These are phyloP conservation scores for Carnegiea gigantea DNA, from an alignment of 179 eudicot species.

Conservation along the genomic window DNA sequence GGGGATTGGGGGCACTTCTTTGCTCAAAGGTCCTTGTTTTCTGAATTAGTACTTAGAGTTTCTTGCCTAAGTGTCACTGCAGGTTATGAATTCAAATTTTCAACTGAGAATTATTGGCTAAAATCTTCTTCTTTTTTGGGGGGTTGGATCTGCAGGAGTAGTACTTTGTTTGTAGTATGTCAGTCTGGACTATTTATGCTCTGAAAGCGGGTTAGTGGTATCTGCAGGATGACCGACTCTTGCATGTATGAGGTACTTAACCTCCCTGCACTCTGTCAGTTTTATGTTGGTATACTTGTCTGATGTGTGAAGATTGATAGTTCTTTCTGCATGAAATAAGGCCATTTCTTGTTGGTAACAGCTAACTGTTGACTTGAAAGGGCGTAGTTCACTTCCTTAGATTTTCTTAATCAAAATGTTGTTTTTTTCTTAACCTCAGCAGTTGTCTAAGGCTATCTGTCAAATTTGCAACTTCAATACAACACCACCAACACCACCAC, in stretches of 20 bases:
- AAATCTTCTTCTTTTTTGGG: neutral
- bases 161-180: slow-evolving; percentile 34
- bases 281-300: neutral
- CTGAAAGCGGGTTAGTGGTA: slow-evolving; percentile 46
- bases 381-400: neutral
- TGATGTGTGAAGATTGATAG: neutral
- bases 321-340: neutral
- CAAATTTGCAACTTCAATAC: neutral
- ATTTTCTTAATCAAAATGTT: neutral
- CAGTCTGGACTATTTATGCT: slow-evolving; percentile 27
- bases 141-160: slow-evolving; percentile 23
- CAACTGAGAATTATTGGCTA: neutral
- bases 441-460: neutral
- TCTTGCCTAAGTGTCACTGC: neutral
- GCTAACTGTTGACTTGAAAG: neutral
- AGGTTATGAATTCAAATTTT: neutral
- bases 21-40: neutral
- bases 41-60: slow-evolving; percentile 7
- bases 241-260: slow-evolving; percentile 59
- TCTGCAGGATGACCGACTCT: slow-evolving; percentile 63
- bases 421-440: neutral
- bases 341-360: neutral
- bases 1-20: neutral
- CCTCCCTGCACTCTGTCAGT: neutral
- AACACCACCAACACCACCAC: no score